Conservation (phyloP, 2,329 filamentous ascomycete genomes). For the Aureobasidium leucospermi region DNA sequence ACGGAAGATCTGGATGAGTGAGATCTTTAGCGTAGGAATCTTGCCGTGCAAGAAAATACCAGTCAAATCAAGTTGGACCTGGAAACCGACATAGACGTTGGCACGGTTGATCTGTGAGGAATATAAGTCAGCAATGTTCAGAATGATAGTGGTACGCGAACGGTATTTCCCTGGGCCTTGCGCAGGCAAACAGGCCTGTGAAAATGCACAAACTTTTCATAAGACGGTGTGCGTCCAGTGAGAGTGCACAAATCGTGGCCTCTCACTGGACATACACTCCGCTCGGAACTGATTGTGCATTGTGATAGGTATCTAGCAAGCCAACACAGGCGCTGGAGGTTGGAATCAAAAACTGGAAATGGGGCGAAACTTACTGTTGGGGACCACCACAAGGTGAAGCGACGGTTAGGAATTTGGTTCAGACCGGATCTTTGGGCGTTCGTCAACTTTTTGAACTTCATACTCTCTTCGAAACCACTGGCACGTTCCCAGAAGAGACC, state of each 20-base stretch:
- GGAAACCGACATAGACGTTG: constrained; percentile 98
- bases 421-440: constrained; percentile 95
- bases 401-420: constrained; percentile 97
- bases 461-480: constrained; percentile 39
- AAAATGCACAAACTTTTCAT: not conserved
- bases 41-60: constrained; percentile 99
- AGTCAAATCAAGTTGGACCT: constrained; percentile 93
- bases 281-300: not conserved
- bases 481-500: constrained; percentile 71
- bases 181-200: not conserved
- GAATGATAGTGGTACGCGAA: not conserved
- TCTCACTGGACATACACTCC: not conserved
- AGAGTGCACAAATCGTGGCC: not conserved
- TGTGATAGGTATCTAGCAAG: not conserved
- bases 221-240: not conserved
- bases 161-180: not conserved
- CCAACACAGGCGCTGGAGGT: not conserved
- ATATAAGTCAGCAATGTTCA: not conserved
- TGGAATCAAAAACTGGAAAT: not conserved
- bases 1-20: constrained; percentile 96
- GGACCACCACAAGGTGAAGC: constrained; percentile 97
- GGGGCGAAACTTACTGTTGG: constrained; percentile 23
- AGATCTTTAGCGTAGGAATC: constrained; percentile 96
- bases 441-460: constrained; percentile 99
- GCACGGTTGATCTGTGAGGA: constrained; percentile 65